Conservation (phyloP, 805 yeast genomes). For the Teunomyces gatunensis region DNA sequence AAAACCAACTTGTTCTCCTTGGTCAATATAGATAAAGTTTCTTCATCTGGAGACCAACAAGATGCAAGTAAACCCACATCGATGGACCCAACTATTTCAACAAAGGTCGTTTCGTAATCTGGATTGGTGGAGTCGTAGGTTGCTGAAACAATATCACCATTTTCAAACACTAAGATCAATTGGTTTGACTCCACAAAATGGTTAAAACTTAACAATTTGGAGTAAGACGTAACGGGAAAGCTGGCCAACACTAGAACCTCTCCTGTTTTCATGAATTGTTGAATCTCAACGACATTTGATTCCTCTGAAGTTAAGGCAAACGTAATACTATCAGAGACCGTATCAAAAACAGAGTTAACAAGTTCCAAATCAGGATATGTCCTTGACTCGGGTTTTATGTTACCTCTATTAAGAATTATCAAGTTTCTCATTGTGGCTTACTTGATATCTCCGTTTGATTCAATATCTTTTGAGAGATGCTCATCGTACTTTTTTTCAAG, state of each 20-base stretch:
- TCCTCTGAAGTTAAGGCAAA: constrained; percentile 56
- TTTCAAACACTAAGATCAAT: constrained; percentile 60
- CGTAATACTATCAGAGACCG: constrained; percentile 70
- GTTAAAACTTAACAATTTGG: constrained; percentile 48
- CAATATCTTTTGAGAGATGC: not conserved
- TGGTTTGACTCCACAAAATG: constrained; percentile 72
- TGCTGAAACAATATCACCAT: constrained; percentile 75
- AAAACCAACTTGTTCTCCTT: constrained; percentile 57
- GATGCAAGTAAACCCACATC: constrained; percentile 75
- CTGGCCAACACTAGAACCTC: constrained; percentile 56
- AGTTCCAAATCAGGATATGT: constrained; percentile 66
- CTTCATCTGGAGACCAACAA: constrained; percentile 90
- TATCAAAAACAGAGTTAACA: constrained; percentile 60
- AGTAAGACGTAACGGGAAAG: constrained; percentile 40
- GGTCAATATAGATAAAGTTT: constrained; percentile 70
- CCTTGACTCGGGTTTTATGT: constrained; percentile 48
- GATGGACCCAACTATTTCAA: constrained; percentile 79
- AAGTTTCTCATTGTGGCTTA: constrained; percentile 44
- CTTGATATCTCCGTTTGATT: not conserved
- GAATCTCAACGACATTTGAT: constrained; percentile 65
- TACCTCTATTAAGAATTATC: constrained; percentile 53
- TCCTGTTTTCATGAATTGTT: constrained; percentile 68
- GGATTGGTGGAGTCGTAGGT: constrained; percentile 51
- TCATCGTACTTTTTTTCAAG: constrained; percentile 2
- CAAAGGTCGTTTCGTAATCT: constrained; percentile 54